These are phyloP conservation scores for Penicillium sp. DNA, from an alignment of 2,329 filamentous ascomycete species.

Conservation along the genomic window DNA sequence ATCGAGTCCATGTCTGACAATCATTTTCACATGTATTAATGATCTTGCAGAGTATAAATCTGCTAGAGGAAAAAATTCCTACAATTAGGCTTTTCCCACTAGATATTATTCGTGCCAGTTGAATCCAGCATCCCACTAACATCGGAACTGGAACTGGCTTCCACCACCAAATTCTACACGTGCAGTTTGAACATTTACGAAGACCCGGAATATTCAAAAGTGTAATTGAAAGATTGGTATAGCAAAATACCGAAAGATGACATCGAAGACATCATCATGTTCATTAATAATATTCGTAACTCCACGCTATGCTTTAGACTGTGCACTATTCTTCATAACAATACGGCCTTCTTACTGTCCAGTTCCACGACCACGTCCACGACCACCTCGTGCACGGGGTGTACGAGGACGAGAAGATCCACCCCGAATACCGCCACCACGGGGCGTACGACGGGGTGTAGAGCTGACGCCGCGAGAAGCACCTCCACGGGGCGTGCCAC, in stretches of 20 bases:
- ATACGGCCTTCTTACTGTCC: neutral
- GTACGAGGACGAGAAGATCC: neutral
- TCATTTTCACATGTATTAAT: too few species aligned
- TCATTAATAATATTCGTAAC: neutral
- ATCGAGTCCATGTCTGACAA: too few species aligned
- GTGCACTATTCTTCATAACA: neutral
- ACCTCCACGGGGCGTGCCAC: neutral
- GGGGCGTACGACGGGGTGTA: neutral
- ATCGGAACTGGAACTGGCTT: neutral
- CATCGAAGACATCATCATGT: neutral
- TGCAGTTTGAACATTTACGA: too few species aligned
- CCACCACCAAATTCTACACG: too few species aligned
- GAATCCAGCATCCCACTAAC: neutral
- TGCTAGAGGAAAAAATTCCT: too few species aligned
- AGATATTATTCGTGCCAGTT: too few species aligned
- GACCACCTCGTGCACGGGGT: neutral
- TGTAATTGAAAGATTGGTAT: neutral
- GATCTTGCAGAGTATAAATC: too few species aligned
- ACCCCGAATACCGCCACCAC: neutral
- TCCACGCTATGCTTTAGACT: neutral
- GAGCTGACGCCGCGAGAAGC: neutral
- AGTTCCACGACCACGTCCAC: neutral
- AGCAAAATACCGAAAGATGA: neutral
- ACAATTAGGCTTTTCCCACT: too few species aligned
- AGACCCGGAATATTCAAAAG: too few species aligned